Conservation (phyloP, 1,284 basidiomycete genomes). For the Apiotrichum domesticum region DNA sequence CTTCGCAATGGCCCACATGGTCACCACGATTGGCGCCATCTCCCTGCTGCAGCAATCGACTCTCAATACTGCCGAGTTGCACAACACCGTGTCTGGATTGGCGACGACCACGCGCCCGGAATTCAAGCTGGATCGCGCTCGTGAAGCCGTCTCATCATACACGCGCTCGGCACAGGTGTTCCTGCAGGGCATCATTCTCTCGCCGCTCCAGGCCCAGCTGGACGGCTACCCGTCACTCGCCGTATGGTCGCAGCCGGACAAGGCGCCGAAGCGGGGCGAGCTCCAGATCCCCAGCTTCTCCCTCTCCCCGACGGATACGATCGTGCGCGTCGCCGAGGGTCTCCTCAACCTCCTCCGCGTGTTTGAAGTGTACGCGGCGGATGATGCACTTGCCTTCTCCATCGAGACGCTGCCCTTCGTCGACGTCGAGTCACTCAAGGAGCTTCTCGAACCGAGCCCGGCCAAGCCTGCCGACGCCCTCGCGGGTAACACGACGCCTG, state of each 20-base stretch:
- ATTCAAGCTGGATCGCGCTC: constrained; percentile 56
- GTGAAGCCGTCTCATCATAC: constrained; percentile 59
- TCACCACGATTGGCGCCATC: constrained; percentile 61
- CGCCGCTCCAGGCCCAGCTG: constrained; percentile 74
- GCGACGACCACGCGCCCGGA: constrained; percentile 13
- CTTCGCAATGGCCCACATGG: constrained; percentile 25
- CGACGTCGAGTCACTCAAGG: constrained; percentile 53
- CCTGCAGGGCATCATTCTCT: constrained; percentile 73
- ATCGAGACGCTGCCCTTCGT: constrained; percentile 71
- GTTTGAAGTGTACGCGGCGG: constrained; percentile 89
- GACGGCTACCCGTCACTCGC: constrained; percentile 62
- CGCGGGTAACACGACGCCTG: constrained; percentile 8
- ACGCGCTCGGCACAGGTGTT: constrained; percentile 68
- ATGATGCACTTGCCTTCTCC: constrained; percentile 85
- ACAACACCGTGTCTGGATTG: constrained; percentile 52
- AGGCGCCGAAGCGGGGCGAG: constrained; percentile 50
- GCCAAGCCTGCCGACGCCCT: constrained; percentile 4
- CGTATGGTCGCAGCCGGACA: constrained; percentile 57
- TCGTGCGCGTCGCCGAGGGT: constrained; percentile 85
- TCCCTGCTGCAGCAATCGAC: constrained; percentile 69
- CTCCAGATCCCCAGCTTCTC: constrained; percentile 88
- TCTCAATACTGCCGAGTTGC: constrained; percentile 71
- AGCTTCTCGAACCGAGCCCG: constrained; percentile 48
- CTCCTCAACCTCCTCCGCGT: constrained; percentile 85
- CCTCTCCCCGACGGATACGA: constrained; percentile 77